phyloP scores from a whole-genome alignment of 2,329 filamentous ascomycete species.

The Dothistroma pini region DNA sequence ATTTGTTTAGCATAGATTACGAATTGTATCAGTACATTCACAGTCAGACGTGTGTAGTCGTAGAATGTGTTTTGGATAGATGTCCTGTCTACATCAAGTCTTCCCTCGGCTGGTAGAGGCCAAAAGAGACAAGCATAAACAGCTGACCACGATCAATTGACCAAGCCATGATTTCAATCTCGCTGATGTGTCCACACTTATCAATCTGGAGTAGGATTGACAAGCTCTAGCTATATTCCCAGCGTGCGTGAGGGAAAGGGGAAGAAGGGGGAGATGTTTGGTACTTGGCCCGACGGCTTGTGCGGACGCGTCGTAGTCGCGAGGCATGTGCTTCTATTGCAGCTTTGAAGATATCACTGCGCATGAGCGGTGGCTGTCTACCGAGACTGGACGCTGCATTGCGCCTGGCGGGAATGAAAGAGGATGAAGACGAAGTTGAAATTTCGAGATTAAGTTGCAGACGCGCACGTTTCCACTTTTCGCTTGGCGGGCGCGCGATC shows the following conservation, averaged over 20 bases:
- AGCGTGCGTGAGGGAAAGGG: conserved; percentile 9
- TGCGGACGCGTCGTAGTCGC: too few relatives aligned
- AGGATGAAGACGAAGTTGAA: background rate
- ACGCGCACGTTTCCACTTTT: background rate
- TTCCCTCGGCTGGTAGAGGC: conserved; percentile 18
- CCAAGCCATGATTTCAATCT: conserved; percentile 23
- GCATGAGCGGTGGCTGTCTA: background rate
- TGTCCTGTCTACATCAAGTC: conserved; percentile 23
- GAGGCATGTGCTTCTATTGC: background rate
- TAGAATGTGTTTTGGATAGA: background rate
- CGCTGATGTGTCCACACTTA: conserved; percentile 34
- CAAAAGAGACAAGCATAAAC: conserved; percentile 18
- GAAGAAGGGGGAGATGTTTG: background rate
- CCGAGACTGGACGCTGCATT: background rate
- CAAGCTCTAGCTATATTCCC: conserved; percentile 31
- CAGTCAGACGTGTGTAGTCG: background rate
- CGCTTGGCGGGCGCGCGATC: background rate
- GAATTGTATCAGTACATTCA: background rate
- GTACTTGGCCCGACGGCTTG: background rate
- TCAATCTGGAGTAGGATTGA: conserved; percentile 18
- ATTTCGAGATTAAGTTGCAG: background rate
- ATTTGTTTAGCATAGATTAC: conserved; percentile 2
- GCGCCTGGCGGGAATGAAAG: background rate
- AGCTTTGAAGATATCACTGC: background rate
- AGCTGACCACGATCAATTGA: conserved; percentile 18